Base-by-base conservation (phyloP, 2,329 filamentous ascomycete genomes). In the Beauveria medogensis region DNA sequence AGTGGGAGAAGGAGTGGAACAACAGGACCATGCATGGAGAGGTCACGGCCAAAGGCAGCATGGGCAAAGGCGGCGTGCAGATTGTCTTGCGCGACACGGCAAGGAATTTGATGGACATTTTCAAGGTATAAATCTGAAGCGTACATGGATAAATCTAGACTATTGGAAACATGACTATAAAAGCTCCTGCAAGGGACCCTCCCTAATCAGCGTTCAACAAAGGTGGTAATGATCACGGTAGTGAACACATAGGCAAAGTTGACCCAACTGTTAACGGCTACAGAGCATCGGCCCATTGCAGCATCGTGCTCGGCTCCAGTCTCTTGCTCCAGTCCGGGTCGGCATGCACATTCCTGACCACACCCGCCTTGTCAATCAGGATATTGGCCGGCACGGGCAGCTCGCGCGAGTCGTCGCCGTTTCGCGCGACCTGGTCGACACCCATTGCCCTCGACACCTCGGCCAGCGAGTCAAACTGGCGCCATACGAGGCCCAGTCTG, bases 331-430 rank as follows among this genome's bases (percentile, higher is more conserved):
- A 77, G 57, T 77, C 71, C 10, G 75, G 65, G 16, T 78, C 71
- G 5, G 74, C 63, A 58, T 67, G 72, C 1, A 67, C 63, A 48
- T 77, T 76, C 24, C 70, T 66, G 40, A 77, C 71, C 9, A 71
- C 59, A 0, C 74, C 73, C 5, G 68, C 63, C 56, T 64, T 56
- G 59, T 75, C 73, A 0, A 78, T 72, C 43, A 77, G 63, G 8
- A 78, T 58, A 0, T 71, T 75, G 1, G 73, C 69, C 3, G 76
- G 75, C 16, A 77, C 63, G 1, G 75, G 75, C 8, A 78, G 68
- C 43, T 72, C 71, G 34, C 69, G 67, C 2, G 68, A 70, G 57
- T 74, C 72, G 54, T 77, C 69, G 6, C 75, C 76, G 58, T 77
- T 75, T 8, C 68, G 60, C 26, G 60, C 62, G 41, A 66, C 63